These are phyloP conservation scores for Pichia phayaonensis DNA, from an alignment of 805 yeast genomes.

Conservation along the genomic window DNA sequence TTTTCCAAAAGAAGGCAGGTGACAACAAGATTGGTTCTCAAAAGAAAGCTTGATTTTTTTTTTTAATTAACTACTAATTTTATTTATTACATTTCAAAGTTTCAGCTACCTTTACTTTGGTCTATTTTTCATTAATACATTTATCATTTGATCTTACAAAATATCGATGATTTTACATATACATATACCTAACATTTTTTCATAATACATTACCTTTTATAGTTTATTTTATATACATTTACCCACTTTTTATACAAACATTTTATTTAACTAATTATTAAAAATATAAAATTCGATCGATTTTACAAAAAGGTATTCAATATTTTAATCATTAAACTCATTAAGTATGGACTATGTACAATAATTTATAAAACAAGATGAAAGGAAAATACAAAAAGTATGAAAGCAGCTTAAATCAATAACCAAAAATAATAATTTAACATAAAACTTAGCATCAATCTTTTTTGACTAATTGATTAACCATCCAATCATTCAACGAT, in stretches of 20 bases:
- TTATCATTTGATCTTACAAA: background rate
- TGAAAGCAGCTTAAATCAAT: too few species aligned
- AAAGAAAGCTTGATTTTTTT: background rate
- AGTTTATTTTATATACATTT: background rate
- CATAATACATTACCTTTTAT: background rate
- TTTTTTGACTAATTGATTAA: background rate
- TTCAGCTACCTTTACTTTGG: too few species aligned
- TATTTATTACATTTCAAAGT: background rate
- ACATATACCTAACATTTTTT: background rate
- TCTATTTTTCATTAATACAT: background rate
- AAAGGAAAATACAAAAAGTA: background rate
- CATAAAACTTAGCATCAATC: background rate
- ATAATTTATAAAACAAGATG: background rate
- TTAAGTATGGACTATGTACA: background rate
- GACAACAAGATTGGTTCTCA: constrained; percentile 24
- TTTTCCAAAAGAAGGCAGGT: constrained; percentile 29
- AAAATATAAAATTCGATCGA: background rate
- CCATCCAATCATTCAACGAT: constrained; percentile 1
- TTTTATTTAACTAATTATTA: background rate
- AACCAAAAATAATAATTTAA: too few species aligned
- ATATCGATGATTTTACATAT: background rate
- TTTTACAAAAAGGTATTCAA: too few species aligned
- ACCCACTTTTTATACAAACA: background rate
- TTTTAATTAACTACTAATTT: background rate
- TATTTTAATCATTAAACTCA: background rate